Evolutionary conservation across 345 rosid genomes (phyloP).

Genomic region (Hypericum androsaemum): DNA sequence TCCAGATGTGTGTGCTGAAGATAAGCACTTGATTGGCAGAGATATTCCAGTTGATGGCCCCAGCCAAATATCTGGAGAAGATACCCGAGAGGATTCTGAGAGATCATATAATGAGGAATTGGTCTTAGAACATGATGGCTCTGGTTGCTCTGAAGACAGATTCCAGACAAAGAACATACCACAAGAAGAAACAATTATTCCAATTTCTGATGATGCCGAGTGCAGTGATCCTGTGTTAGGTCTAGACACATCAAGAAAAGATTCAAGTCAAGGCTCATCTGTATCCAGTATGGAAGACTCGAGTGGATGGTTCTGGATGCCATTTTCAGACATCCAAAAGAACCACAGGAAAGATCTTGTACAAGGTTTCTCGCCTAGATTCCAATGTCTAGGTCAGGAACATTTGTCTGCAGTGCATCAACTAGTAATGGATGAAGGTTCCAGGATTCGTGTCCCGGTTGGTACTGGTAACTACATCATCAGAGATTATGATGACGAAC

Average conservation of each 20-base stretch:
- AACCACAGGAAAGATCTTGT: constrained; percentile 44
- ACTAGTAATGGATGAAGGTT: constrained; percentile 63
- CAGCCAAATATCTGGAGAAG: constrained; percentile 16
- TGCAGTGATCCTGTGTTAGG: constrained; percentile 14
- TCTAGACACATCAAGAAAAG: constrained; percentile 20
- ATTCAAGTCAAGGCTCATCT: constrained; percentile 25
- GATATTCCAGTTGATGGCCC: constrained; percentile 33
- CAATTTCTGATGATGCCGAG: constrained; percentile 18
- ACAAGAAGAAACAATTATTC: constrained; percentile 29
- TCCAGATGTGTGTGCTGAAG: constrained; percentile 10
- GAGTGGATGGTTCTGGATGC: constrained; percentile 78
- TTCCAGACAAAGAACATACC: constrained; percentile 12
- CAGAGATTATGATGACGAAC: constrained; percentile 81
- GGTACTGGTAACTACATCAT: constrained; percentile 41
- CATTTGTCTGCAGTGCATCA: constrained; percentile 36
- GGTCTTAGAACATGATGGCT: constrained; percentile 1
- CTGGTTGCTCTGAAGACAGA: constrained; percentile 15
- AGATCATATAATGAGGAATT: constrained; percentile 9
- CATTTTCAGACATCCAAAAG: constrained; percentile 55
- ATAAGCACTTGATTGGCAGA: constrained; percentile 24
- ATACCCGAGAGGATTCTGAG: constrained; percentile 21
- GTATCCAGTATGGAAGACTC: constrained; percentile 33
- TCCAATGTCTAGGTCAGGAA: constrained; percentile 33
- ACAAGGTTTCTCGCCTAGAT: constrained; percentile 48
- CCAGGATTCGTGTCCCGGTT: constrained; percentile 64